Evolutionary conservation across 23 red algal species (phyloP), one percentile per base, ranked within the genome.

Genomic region (Gracilaria caudata): DNA sequence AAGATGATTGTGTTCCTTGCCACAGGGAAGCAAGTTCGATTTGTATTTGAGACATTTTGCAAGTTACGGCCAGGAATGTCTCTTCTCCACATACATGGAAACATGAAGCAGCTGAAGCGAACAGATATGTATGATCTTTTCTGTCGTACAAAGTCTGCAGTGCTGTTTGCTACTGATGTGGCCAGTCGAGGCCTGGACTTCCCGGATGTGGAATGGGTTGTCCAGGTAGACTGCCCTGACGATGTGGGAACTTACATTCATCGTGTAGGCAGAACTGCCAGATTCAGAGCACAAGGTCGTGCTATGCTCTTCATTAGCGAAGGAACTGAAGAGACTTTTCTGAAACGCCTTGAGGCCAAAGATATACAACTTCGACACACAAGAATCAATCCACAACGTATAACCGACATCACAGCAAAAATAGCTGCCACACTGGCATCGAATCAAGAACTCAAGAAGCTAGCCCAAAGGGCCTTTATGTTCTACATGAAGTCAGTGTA

Each of bases 101-200:
- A 86, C 46, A 99, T 99, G 97, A 93, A 95, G 68, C 94, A 89
- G 34, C 61, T 80, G 3, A 82, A 41, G 43, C 88, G 97, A 55
- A 71, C 90, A 49, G 86, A 86, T 30, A 95, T 90, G 89, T 99
- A 99, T 68, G 93, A 88, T 47, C 79, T 89, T 6, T 99, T 99
- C 56, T 93, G 90, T 36, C 74, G 78, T 2, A 91, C 87, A 8
- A 81, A 76, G 47, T 72, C 80, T 10, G 91, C 86, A 7, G 90
- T 77, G 28, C 68, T 99, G 51, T 90, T 99, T 39, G 93, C 97
- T 8, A 99, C 97, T 44, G 97, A 99, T 73, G 97, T 99, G 37
- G 97, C 97, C 51, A 87, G 93, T 32, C 90, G 97, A 25, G 97
- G 97, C 45, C 92, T 99, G 51, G 97, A 99, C 57, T 99, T 99